phyloP scores from a whole-genome alignment of 768 basidiomycete genomes.

The Terana coerulea region DNA sequence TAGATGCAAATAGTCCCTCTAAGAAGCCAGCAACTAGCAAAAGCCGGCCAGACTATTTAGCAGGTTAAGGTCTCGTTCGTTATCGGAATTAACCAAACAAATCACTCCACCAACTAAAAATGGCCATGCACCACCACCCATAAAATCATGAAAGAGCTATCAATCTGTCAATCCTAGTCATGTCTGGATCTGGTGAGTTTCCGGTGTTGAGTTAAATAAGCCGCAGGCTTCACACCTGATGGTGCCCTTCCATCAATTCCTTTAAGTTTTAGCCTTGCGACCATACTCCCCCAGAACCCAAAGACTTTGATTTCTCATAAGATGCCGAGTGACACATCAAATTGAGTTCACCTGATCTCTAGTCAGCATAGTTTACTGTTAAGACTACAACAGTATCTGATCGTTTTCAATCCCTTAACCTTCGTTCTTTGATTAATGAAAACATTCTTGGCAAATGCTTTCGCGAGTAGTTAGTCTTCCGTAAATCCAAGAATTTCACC shows the following conservation, averaged over 20 bases:
- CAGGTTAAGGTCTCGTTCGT: slow-evolving; percentile 92
- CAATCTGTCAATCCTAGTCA: slow-evolving; percentile 76
- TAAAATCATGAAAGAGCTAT: slow-evolving; percentile 83
- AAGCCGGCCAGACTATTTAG: slow-evolving; percentile 80
- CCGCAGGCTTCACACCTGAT: slow-evolving; percentile 77
- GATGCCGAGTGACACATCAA: slow-evolving; percentile 73
- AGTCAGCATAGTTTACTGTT: slow-evolving; percentile 83
- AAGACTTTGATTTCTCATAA: slow-evolving; percentile 88
- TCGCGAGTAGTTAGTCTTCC: slow-evolving; percentile 78
- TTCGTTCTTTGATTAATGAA: slow-evolving; percentile 85
- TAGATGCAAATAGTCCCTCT: slow-evolving; percentile 82
- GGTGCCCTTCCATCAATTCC: slow-evolving; percentile 84
- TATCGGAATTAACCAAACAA: slow-evolving; percentile 97
- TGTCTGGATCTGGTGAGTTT: slow-evolving; percentile 81
- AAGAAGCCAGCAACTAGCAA: slow-evolving; percentile 76
- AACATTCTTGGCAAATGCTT: slow-evolving; percentile 85
- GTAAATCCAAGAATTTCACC: slow-evolving; percentile 85
- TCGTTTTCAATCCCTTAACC: slow-evolving; percentile 84
- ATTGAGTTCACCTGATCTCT: slow-evolving; percentile 68
- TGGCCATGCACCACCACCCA: slow-evolving; percentile 88
- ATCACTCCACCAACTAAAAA: slow-evolving; percentile 91
- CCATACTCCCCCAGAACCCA: slow-evolving; percentile 82
- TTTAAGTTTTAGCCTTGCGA: slow-evolving; percentile 77
- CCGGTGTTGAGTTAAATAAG: slow-evolving; percentile 84
- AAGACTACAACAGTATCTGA: slow-evolving; percentile 83